These are phyloP conservation scores for Sanghuangporus baumii DNA, from an alignment of 1,284 basidiomycete genomes.

Conservation along the genomic window DNA sequence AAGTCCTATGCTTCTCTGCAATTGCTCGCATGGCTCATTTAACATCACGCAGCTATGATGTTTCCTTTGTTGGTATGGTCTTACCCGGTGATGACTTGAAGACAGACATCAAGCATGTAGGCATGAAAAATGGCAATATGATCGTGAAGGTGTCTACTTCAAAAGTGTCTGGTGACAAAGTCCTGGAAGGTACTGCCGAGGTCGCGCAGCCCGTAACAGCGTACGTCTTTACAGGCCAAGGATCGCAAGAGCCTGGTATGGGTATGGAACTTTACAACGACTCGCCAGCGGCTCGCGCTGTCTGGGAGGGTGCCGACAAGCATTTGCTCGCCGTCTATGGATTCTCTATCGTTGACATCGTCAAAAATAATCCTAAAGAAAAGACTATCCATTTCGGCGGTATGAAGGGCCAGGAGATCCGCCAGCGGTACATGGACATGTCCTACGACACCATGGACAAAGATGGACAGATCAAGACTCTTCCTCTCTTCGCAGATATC, in stretches of 20 bases:
- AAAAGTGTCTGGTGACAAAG: constrained; percentile 86
- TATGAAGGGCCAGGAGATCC: constrained; percentile 96
- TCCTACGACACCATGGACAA: constrained; percentile 96
- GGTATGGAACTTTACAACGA: constrained; percentile 97
- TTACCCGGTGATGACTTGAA: constrained; percentile 87
- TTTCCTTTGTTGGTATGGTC: constrained; percentile 95
- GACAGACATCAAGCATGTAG: constrained; percentile 86
- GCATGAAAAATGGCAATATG: constrained; percentile 90
- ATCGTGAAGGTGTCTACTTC: constrained; percentile 87
- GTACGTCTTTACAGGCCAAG: constrained; percentile 98
- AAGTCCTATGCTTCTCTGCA: constrained; percentile 29
- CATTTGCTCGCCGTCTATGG: constrained; percentile 94
- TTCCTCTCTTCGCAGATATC: constrained; percentile 92
- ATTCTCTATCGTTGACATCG: constrained; percentile 97
- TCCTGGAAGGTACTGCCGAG: constrained; percentile 88
- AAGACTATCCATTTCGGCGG: constrained; percentile 99
- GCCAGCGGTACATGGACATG: constrained; percentile 99
- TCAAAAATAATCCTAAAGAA: constrained; percentile 95
- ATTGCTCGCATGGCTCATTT: neutral
- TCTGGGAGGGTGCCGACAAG: constrained; percentile 95
- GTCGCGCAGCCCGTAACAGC: constrained; percentile 90
- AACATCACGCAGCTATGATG: constrained; percentile 62
- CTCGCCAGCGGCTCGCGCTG: constrained; percentile 89
- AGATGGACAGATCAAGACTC: constrained; percentile 89
- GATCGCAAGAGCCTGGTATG: constrained; percentile 98